phyloP scores from a whole-genome alignment of 225 moss, liverwort and hornwort genomes.

The Physcomitrellopsis africana region DNA sequence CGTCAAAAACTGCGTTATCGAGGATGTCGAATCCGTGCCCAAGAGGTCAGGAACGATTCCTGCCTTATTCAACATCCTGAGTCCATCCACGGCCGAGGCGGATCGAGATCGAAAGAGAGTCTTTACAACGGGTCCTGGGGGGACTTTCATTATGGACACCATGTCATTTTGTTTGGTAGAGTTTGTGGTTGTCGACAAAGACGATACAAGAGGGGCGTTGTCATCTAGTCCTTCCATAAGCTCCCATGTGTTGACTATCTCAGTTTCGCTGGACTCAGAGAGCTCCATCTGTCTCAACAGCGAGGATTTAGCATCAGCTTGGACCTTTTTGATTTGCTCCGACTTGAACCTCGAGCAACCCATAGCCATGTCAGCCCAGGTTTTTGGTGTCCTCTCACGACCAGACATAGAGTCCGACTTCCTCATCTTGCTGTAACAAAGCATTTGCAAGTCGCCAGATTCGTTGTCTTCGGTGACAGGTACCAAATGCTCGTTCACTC shows the following conservation, averaged over 20 bases:
- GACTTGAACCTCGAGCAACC: slow-evolving; percentile 56
- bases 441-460: background rate
- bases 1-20: slow-evolving; percentile 44
- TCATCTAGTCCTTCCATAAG: slow-evolving; percentile 71
- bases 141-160: no score
- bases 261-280: slow-evolving; percentile 24
- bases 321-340: slow-evolving; percentile 48
- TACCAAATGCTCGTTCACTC: slow-evolving; percentile 40
- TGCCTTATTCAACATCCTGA: slow-evolving; percentile 30
- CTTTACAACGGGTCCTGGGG: background rate
- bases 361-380: slow-evolving; percentile 73
- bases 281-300: slow-evolving; percentile 34
- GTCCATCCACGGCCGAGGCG: slow-evolving; percentile 42
- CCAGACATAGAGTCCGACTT: slow-evolving; percentile 51
- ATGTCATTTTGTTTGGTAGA: slow-evolving; percentile 1
- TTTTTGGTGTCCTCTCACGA: slow-evolving; percentile 41
- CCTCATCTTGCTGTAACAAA: slow-evolving; percentile 32
- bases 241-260: slow-evolving; percentile 70
- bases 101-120: slow-evolving; percentile 40
- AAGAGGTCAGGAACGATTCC: slow-evolving; percentile 18
- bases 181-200: slow-evolving; percentile 17
- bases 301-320: slow-evolving; percentile 45
- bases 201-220: slow-evolving; percentile 31
- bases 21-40: slow-evolving; percentile 35
- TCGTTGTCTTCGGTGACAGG: slow-evolving; percentile 45